Base-by-base conservation (phyloP, 768 basidiomycete genomes). In the Russula earlei region DNA sequence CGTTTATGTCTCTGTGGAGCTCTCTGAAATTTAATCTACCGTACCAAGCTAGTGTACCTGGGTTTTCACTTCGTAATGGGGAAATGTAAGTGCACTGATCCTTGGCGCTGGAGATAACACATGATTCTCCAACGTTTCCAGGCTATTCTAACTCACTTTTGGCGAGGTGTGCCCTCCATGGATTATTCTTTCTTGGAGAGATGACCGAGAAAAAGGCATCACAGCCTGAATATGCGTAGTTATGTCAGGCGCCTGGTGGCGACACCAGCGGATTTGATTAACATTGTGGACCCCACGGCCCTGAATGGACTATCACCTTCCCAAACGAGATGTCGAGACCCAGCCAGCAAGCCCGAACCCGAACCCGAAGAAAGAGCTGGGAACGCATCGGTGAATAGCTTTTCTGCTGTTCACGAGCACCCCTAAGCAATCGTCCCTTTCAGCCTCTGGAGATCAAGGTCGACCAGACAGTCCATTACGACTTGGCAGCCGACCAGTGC, bases 151-250 rank as follows among this genome's bases (percentile, higher is more conserved):
- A 60, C 31, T 60, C 49, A 17, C 38, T 60, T 24, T 31, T 60
- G 2, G 59, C 55, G 11, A 49, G 40, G 59, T 60, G 40, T 25
- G 59, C 52, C 17, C 17, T 42, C 11, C 15, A 15, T 27, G 17
- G 12, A 24, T 27, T 24, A 33, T 44, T 17, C 20, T 9, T 45
- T 22, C 38, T 4, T 4, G 12, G 5, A 7, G 5, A 22, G 5
- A 10, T 7, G 19, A 31, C 41, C 45, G 4, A 57, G 17, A 22
- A 14, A 5, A 25, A n/a, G 37, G 25, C 20, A 5, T 31, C 9
- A 22, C 29, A 60, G 59, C 27, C 22, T 60, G 36, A 60, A 60
- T 34, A 61, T 61, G 58, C 57, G 60, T 17, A 43, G 50, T 31
- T 54, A 61, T 43, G 22, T 58, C 42, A 59, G 46, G 42, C 44